A percentile compares a stretch with the other conserved stretches of the same genome.
Conservation (phyloP, 768 basidiomycete species). For the Lentinula sp. region DNA sequence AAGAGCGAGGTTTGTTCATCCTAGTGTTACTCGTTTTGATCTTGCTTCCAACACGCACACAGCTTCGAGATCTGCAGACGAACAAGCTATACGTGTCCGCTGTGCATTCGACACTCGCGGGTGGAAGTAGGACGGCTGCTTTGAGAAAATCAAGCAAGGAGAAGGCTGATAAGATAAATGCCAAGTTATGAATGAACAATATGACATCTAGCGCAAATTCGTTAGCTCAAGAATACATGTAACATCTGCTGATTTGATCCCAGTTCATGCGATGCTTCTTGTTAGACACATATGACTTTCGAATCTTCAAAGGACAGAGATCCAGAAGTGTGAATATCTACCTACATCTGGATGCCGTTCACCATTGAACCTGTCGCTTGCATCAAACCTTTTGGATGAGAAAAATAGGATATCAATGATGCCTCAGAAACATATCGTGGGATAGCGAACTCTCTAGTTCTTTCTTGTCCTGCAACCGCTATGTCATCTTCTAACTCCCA, state of each 20-base stretch:
- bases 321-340: too few species aligned
- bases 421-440: background rate
- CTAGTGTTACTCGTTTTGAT: background rate
- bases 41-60: background rate
- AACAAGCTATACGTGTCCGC: constrained; percentile 38
- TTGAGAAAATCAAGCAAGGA: constrained; percentile 1
- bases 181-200: too few species aligned
- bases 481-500: background rate
- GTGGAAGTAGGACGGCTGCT: background rate
- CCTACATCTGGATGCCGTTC: too few species aligned
- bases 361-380: too few species aligned
- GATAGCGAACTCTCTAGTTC: background rate
- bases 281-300: too few species aligned
- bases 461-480: background rate
- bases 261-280: too few species aligned
- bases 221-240: too few species aligned
- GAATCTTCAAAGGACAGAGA: too few species aligned
- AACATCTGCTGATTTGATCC: too few species aligned
- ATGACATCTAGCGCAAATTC: too few species aligned
- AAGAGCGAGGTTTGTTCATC: constrained; percentile 34
- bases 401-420: too few species aligned
- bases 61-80: constrained; percentile 33
- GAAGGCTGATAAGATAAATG: background rate
- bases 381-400: too few species aligned
- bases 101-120: constrained; percentile 26